Evolutionary conservation across 2,329 filamentous ascomycete species (phyloP), one percentile per base, ranked within the genome.

Genomic region (Rachicladosporium sp.): DNA sequence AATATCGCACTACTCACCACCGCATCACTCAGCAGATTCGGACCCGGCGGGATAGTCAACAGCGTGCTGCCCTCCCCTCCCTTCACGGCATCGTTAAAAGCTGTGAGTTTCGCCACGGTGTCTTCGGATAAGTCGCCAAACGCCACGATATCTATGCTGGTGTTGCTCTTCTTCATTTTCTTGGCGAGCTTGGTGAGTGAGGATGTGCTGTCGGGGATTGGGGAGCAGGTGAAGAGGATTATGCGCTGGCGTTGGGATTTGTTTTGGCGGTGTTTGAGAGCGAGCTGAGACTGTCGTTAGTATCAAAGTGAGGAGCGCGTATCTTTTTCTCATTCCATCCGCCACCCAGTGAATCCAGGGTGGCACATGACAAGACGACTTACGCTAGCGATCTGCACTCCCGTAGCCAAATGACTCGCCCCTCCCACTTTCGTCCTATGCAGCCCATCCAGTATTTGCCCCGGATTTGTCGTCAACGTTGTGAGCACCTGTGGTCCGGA

Each of bases 91-190:
- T 93, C 83, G 64, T 94, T 87, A 70, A 98, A 98, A 21, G 84
- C 81, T 57, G 86, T 79, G 39, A 98, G 77, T 69, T 96, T 96
- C 60, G 83, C 77, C 40, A 82, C 83, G 46, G 81, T 86, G 50
- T 93, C 85, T 52, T 88, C 84, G 50, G 91, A 85, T 38, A 94
- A 74, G 54, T 98, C 89, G 50, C 91, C 91, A 55, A 98, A 98
- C 35, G 89, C 78, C 45, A 98, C 76, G 56, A 98, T 89, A 63
- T 98, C 91, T 57, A 98, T 84, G 45, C 80, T 84, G 44, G 94
- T 84, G 57, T 84, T 89, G 63, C 81, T 82, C 74, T 98, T 98
- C 78, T 96, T 96, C 87, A 96, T 93, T 69, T 91, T 93, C 70
- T 91, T 93, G 33, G 91, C 88, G 23, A 98, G 74, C 58, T 85